Conservation (phyloP, 208 protist species). For the Acanthamoeba sp. region DNA sequence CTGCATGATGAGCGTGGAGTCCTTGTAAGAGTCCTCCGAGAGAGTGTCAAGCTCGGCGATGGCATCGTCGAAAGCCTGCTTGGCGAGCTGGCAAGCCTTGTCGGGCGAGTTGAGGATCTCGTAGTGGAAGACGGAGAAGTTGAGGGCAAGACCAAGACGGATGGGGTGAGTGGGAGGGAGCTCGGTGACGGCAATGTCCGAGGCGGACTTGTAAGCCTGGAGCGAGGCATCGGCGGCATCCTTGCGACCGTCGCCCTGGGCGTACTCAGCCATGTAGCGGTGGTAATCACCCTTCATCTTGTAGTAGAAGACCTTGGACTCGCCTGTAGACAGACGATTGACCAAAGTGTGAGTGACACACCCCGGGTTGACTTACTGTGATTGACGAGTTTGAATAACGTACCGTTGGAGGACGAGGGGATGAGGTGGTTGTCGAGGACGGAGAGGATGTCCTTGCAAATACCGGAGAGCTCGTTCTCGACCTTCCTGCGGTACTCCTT, state of each 20-base stretch:
- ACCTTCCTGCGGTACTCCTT: constrained; percentile 93
- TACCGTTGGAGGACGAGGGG: constrained; percentile 85
- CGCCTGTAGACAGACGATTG: constrained; percentile 17
- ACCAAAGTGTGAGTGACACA: too few relatives aligned
- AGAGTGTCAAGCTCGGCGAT: constrained; percentile 91
- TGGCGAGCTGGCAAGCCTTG: constrained; percentile 91
- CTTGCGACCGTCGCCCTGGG: constrained; percentile 78
- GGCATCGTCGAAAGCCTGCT: constrained; percentile 92
- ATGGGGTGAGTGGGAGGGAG: constrained; percentile 92
- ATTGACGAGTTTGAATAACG: too few relatives aligned
- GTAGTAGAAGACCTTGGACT: constrained; percentile 93
- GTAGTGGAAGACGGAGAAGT: constrained; percentile 95
- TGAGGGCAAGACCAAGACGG: constrained; percentile 92
- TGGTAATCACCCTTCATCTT: constrained; percentile 94
- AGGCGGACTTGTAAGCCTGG: constrained; percentile 88
- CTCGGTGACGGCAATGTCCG: constrained; percentile 85
- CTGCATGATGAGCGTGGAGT: constrained; percentile 94
- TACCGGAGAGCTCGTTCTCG: constrained; percentile 95
- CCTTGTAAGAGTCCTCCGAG: constrained; percentile 91
- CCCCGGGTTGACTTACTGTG: too few relatives aligned
- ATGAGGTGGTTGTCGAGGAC: constrained; percentile 97
- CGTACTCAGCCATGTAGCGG: constrained; percentile 92
- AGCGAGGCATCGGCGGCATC: constrained; percentile 86
- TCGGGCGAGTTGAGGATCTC: constrained; percentile 90
- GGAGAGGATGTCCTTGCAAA: constrained; percentile 97